phyloP scores from a whole-genome alignment of 495 filamentous ascomycete genomes.

The Xylaria scruposa region DNA sequence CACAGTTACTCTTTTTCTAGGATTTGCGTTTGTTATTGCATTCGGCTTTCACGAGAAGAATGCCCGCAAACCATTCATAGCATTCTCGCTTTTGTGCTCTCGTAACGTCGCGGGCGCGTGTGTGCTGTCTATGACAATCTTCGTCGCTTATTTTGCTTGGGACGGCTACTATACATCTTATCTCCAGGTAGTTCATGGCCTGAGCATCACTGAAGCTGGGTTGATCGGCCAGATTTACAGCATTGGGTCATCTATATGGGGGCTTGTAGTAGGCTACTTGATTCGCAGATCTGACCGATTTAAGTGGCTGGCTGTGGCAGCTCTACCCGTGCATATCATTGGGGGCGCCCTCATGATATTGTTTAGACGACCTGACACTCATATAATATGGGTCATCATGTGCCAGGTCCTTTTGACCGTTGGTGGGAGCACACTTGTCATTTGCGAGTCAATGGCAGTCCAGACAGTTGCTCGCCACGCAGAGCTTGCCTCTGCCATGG shows the following conservation, averaged over 20 bases:
- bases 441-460: conserved; percentile 61
- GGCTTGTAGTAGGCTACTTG: conserved; percentile 61
- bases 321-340: conserved; percentile 69
- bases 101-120: conserved; percentile 72
- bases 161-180: conserved; percentile 70
- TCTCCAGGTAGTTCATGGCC: conserved; percentile 72
- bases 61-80: conserved; percentile 65
- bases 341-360: conserved; percentile 77
- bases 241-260: conserved; percentile 70
- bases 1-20: conserved; percentile 60
- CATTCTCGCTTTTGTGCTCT: conserved; percentile 64
- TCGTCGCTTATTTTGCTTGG: conserved; percentile 73
- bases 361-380: conserved; percentile 63
- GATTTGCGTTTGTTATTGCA: conserved; percentile 59
- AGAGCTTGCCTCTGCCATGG: conserved; percentile 61
- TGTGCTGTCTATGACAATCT: conserved; percentile 58
- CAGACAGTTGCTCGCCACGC: conserved; percentile 60
- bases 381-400: conserved; percentile 68
- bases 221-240: conserved; percentile 74
- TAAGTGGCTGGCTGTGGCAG: conserved; percentile 67
- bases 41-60: conserved; percentile 66
- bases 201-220: conserved; percentile 61
- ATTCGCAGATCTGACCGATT: conserved; percentile 63
- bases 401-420: conserved; percentile 73
- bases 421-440: conserved; percentile 64